These are phyloP conservation scores for Fusarium setosum DNA, from an alignment of 2,329 filamentous ascomycete species.

Conservation along the genomic window DNA sequence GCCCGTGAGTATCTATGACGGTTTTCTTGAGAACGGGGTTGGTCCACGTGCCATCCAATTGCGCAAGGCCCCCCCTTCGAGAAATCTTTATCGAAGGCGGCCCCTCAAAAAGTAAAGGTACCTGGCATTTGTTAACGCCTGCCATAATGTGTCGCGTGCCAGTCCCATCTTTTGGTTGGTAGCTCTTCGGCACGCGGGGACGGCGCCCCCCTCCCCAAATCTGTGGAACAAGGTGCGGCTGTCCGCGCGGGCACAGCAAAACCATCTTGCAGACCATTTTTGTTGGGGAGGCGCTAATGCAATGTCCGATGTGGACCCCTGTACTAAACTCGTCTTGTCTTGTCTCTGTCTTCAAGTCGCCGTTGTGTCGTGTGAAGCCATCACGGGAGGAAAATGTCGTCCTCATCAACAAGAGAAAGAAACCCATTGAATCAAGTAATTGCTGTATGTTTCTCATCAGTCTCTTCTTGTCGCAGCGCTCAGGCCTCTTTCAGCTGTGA, in stretches of 20 bases:
- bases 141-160: background rate
- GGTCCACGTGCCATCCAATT: background rate
- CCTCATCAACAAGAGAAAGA: background rate
- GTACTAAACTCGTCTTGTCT: conserved; percentile 5
- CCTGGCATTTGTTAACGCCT: background rate
- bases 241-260: background rate
- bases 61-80: background rate
- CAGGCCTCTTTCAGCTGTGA: background rate
- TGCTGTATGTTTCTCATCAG: no score
- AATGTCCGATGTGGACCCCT: conserved; percentile 34
- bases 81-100: conserved; percentile 1
- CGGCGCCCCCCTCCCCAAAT: conserved; percentile 35
- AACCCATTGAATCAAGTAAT: background rate
- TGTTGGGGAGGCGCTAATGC: conserved; percentile 47
- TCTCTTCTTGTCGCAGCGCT: background rate
- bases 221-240: conserved; percentile 32
- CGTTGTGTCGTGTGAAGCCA: conserved; percentile 1
- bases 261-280: conserved; percentile 33
- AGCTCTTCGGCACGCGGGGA: conserved; percentile 22
- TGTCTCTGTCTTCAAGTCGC: background rate
- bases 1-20: background rate
- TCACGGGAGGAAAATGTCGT: background rate
- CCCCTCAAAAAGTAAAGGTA: background rate
- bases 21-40: background rate
- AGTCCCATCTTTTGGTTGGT: background rate